Evolutionary conservation across 352 stramenopile species (phyloP), one percentile per base, ranked within the genome.

Genomic region (Aphanomyces cochlioides): DNA sequence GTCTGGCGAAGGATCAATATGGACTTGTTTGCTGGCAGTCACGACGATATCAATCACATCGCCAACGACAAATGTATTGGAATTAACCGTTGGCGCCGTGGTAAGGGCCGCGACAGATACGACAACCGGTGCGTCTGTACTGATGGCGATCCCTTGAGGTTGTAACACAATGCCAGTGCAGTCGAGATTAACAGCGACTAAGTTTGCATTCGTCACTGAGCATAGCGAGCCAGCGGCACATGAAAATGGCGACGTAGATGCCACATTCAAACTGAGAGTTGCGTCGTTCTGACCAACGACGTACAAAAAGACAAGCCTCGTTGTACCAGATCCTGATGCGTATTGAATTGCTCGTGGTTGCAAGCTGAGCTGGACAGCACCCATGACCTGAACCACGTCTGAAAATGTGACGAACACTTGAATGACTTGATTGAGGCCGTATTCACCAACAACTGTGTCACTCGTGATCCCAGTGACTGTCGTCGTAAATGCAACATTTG

Each of bases 41-140:
- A 95, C 77, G 38, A 95, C 73, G 53, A 95, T 89, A 7, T 93
- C 77, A 48, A 95, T 88, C 17, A 83, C 68, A 54, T 95, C 87
- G 10, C 87, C 87, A 15, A 92, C 83, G 36, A 92, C 84, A 72
- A 95, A 95, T 12, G 73, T 68, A 17, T 83, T 80, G 12, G 57
- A 70, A 39, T 95, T 95, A 41, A 92, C 77, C 0, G 67, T 76
- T 3, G 83, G 70, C 5, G 81, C 75, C 3, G 72, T 57, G 7
- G 85, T 93, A 45, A 83, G 56, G 1, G 85, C 75, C 56, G 93
- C 88, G 1, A 95, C 81, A 12, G 78, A 78, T 4, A 89, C 66
- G 13, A 93, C 79, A 28, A 81, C 65, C 0, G 85, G 85, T 3
- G 84, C 73, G 8, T 67, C 68, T 3, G 87, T 93, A 59, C 83